These are phyloP conservation scores for Apophysomyces trapeziformis DNA, from an alignment of 371 early-diverging fungal genomes.

Conservation along the genomic window DNA sequence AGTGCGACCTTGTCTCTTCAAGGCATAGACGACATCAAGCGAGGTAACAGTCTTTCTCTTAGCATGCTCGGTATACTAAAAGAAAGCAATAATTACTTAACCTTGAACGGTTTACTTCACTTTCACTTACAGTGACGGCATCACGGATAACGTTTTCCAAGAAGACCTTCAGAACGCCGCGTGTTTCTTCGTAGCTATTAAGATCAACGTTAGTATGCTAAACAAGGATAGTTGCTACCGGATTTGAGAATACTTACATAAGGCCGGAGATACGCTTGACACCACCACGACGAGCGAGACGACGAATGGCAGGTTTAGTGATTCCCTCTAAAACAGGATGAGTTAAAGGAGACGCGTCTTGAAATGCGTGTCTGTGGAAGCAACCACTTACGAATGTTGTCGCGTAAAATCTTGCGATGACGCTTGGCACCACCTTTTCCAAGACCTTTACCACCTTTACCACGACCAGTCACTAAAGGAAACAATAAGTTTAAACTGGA, in stretches of 20 bases:
- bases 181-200: constrained; percentile 93
- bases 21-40: constrained; percentile 93
- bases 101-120: neutral
- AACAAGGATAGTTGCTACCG: too few species aligned
- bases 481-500: neutral
- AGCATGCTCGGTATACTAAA: constrained; percentile 97
- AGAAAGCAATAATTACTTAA: neutral
- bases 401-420: constrained; percentile 99
- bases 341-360: neutral
- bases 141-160: constrained; percentile 98
- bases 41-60: constrained; percentile 98
- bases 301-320: constrained; percentile 99
- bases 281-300: constrained; percentile 99
- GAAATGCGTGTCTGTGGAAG: constrained; percentile 12
- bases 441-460: constrained; percentile 98
- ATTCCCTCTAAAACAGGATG: constrained; percentile 75
- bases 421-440: constrained; percentile 99
- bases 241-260: constrained; percentile 50
- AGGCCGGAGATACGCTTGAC: constrained; percentile 99
- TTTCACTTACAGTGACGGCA: constrained; percentile 76
- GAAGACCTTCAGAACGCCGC: constrained; percentile 96
- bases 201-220: neutral
- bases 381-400: constrained; percentile 87
- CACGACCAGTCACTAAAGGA: constrained; percentile 82
- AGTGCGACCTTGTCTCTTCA: constrained; percentile 97